Percentiles rank a stretch among this genome's conserved stretches.
Conservation (phyloP, 257 asterid species). For the Ehretia macrophylla region DNA sequence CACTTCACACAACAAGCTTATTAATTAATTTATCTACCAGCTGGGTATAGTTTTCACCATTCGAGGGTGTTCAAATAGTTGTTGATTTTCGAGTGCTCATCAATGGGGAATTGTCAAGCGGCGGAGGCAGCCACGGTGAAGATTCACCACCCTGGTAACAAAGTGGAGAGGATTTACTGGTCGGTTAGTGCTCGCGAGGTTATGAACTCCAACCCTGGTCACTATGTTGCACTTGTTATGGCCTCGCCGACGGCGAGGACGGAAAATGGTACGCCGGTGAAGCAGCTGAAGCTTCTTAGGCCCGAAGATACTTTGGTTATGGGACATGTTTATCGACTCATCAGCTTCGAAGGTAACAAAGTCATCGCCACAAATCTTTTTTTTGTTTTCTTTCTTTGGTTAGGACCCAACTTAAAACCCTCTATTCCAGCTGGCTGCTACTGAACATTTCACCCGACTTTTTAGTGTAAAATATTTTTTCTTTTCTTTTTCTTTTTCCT, state of each 20-base stretch:
- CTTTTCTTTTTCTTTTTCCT: neutral
- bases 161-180: conserved; percentile 71
- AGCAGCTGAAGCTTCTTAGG: conserved; percentile 75
- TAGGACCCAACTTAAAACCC: no score
- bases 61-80: neutral
- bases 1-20: neutral
- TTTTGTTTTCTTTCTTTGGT: no score
- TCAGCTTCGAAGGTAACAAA: conserved; percentile 66
- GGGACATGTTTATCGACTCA: conserved; percentile 77
- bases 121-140: conserved; percentile 85
- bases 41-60: neutral
- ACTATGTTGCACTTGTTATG: conserved; percentile 70
- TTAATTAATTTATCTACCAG: neutral
- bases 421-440: no score
- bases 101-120: conserved; percentile 90
- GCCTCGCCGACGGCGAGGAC: conserved; percentile 30
- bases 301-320: conserved; percentile 66
- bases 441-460: no score
- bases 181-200: conserved; percentile 61
- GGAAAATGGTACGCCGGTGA: conserved; percentile 43
- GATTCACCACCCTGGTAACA: conserved; percentile 59
- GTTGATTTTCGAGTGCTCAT: neutral
- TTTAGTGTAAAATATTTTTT: neutral
- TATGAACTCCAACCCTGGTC: conserved; percentile 78
- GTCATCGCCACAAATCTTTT: neutral